Conservation (phyloP, 768 basidiomycete species). For the Rhodotorula taiwanensis region DNA sequence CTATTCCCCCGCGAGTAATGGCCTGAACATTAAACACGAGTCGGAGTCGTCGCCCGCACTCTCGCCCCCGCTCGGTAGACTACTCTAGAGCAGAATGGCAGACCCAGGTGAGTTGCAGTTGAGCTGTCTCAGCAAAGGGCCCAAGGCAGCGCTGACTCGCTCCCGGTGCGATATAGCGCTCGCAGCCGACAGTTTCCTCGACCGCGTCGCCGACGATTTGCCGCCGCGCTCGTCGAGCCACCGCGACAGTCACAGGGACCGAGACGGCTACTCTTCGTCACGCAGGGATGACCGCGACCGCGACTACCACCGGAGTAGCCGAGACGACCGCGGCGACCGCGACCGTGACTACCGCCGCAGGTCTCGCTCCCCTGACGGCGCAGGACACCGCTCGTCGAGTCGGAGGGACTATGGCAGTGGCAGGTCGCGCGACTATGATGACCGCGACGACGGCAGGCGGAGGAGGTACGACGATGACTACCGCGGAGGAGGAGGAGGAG, state of each 20-base stretch:
- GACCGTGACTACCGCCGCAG: slow-evolving; percentile 18
- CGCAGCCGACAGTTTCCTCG: slow-evolving; percentile 1
- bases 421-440: background rate
- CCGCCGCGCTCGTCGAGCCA: background rate
- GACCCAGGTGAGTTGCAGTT: background rate
- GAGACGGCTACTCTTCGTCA: slow-evolving; percentile 10
- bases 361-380: slow-evolving; percentile 2
- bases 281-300: slow-evolving; percentile 2
- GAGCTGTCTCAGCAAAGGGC: too few species aligned
- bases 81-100: background rate
- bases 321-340: slow-evolving; percentile 3
- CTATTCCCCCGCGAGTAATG: too few species aligned
- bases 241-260: background rate
- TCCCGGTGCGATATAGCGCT: too few species aligned
- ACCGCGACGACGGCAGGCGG: slow-evolving; percentile 42
- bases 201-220: background rate
- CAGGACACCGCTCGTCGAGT: too few species aligned
- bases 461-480: slow-evolving; percentile 30
- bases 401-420: slow-evolving; percentile 7
- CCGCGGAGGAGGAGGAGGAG: slow-evolving; percentile 5
- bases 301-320: background rate
- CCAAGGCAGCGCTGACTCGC: background rate
- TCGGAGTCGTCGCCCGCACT: too few species aligned
- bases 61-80: background rate
- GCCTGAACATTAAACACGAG: too few species aligned